Evolutionary conservation across 1,284 basidiomycete genomes (phyloP).

Genomic region (Trichosporon asahii): DNA sequence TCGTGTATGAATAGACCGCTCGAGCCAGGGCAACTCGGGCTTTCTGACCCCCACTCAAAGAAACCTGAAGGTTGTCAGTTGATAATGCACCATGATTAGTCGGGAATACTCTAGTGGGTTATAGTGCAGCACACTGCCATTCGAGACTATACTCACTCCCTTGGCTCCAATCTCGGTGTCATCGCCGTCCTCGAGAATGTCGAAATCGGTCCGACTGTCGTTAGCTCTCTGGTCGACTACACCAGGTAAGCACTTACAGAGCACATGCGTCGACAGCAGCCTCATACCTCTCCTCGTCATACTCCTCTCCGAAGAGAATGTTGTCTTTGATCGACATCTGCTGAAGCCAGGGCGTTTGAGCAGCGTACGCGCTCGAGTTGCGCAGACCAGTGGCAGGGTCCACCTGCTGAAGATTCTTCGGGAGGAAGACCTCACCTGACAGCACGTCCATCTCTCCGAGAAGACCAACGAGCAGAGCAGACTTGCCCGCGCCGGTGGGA

Average conservation of each 20-base stretch:
- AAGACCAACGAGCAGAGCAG: conserved; percentile 51
- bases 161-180: conserved; percentile 68
- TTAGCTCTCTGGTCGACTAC: not conserved
- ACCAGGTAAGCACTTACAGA: conserved; percentile 56
- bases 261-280: conserved; percentile 76
- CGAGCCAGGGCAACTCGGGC: conserved; percentile 61
- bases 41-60: conserved; percentile 70
- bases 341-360: conserved; percentile 80
- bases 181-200: conserved; percentile 74
- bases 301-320: conserved; percentile 66
- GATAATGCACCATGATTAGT: too few relatives aligned
- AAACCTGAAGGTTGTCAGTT: conserved; percentile 28
- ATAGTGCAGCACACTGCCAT: too few relatives aligned
- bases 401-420: conserved; percentile 62
- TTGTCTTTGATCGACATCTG: conserved; percentile 58
- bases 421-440: conserved; percentile 60
- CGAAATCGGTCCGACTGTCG: conserved; percentile 59
- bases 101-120: too few relatives aligned
- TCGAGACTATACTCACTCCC: conserved; percentile 54
- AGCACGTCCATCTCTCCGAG: conserved; percentile 64
- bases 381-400: conserved; percentile 61
- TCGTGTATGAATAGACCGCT: conserved; percentile 56
- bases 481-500: conserved; percentile 66
- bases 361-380: conserved; percentile 75
- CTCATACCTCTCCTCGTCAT: conserved; percentile 67